A percentile compares a stretch with the other conserved stretches of the same genome.
Evolutionary conservation across 2,329 filamentous ascomycete genomes (phyloP).

Genomic region (Pleomassaria siparia): DNA sequence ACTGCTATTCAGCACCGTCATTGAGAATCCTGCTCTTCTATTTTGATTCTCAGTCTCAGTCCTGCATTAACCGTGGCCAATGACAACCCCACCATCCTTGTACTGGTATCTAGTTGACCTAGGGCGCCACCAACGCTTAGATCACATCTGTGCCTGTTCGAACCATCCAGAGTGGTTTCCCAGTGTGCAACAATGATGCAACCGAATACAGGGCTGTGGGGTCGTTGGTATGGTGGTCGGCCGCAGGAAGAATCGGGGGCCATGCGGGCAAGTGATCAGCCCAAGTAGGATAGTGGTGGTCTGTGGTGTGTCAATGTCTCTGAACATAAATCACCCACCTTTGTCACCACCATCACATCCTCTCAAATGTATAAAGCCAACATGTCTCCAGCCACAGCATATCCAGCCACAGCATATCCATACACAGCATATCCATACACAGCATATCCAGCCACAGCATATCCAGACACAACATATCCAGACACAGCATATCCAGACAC

Average conservation of each 20-base stretch:
- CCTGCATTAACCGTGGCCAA: background rate
- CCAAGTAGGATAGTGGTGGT: background rate
- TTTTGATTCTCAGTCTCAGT: slow-evolving; percentile 3
- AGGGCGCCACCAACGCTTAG: slow-evolving; percentile 3
- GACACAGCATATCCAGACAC: too few species aligned
- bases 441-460: slow-evolving; percentile 3
- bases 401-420: background rate
- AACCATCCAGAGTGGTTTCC: background rate
- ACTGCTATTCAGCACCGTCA: background rate
- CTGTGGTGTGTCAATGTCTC: slow-evolving; percentile 5
- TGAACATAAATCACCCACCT: slow-evolving; percentile 2
- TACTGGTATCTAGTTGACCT: slow-evolving; percentile 1
- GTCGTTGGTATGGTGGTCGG: slow-evolving; percentile 1
- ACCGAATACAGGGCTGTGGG: slow-evolving; percentile 6
- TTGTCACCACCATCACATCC: background rate
- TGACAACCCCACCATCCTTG: background rate
- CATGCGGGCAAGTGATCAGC: background rate
- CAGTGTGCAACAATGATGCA: slow-evolving; percentile 3
- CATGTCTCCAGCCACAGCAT: slow-evolving; percentile 3
- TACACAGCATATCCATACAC: too few species aligned
- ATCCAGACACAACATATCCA: background rate
- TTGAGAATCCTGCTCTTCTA: background rate
- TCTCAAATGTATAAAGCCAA: background rate
- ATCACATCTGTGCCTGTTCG: slow-evolving; percentile 1
- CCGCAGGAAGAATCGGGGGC: slow-evolving; percentile 1